These are phyloP conservation scores for Hypocreales sp. DNA, from an alignment of 2,329 filamentous ascomycete genomes.

Conservation along the genomic window DNA sequence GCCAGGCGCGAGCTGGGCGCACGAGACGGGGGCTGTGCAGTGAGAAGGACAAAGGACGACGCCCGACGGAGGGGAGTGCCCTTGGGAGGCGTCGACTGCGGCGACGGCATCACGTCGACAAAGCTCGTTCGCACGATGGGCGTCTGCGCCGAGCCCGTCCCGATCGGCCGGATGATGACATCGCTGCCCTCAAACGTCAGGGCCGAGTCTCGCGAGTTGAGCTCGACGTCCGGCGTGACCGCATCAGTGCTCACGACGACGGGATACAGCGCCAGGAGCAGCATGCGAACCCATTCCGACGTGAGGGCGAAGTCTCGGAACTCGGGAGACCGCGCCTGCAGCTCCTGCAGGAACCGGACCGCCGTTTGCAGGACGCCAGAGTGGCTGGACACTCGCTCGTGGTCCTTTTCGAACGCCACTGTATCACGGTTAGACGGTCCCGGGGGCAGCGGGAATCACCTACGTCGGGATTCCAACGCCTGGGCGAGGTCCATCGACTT, in stretches of 20 bases:
- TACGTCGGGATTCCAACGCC: slow-evolving; percentile 39
- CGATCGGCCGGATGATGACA: slow-evolving; percentile 65
- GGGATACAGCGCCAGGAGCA: slow-evolving; percentile 72
- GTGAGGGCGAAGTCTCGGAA: slow-evolving; percentile 73
- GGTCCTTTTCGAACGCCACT: slow-evolving; percentile 18
- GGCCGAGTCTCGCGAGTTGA: slow-evolving; percentile 68
- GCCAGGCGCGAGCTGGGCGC: slow-evolving; percentile 30
- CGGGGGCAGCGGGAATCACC: too few relatives aligned
- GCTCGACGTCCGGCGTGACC: slow-evolving; percentile 68
- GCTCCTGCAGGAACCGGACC: slow-evolving; percentile 61
- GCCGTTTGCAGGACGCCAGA: slow-evolving; percentile 57
- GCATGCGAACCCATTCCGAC: slow-evolving; percentile 67
- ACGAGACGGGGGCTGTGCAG: slow-evolving; percentile 46
- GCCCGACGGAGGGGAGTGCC: slow-evolving; percentile 58
- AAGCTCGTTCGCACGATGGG: slow-evolving; percentile 62
- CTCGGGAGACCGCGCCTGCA: slow-evolving; percentile 58
- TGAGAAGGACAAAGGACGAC: slow-evolving; percentile 84
- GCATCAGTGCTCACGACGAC: slow-evolving; percentile 75
- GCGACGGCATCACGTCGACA: slow-evolving; percentile 32
- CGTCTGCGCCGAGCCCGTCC: slow-evolving; percentile 36
- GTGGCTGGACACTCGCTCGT: slow-evolving; percentile 33
- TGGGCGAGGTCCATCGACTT: slow-evolving; percentile 53
- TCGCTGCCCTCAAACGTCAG: slow-evolving; percentile 77
- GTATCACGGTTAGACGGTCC: slow-evolving; percentile 6
- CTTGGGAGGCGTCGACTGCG: slow-evolving; percentile 27